Evolutionary conservation across 1,139 yeast genomes (phyloP).

Genomic region (Zygoascus sp.): DNA sequence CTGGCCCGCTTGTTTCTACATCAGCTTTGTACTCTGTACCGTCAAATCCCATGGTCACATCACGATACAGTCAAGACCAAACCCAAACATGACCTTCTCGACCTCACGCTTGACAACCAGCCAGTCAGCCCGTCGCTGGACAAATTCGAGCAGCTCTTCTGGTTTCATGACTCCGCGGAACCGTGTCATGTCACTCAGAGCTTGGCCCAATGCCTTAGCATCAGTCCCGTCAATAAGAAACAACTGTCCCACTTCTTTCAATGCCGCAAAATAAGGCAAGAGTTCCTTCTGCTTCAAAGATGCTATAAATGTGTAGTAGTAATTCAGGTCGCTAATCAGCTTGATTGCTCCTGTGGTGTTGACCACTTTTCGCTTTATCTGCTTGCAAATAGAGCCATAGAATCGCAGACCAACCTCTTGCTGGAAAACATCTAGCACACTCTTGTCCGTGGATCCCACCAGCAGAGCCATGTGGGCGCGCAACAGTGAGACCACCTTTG

Average conservation of each 20-base stretch:
- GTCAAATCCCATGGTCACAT: slow-evolving; percentile 38
- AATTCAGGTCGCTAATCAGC: slow-evolving; percentile 54
- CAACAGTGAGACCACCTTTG: slow-evolving; percentile 55
- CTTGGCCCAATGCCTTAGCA: slow-evolving; percentile 78
- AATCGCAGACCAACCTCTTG: slow-evolving; percentile 90
- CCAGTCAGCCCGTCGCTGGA: slow-evolving; percentile 89
- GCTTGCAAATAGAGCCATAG: slow-evolving; percentile 69
- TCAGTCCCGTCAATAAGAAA: slow-evolving; percentile 71
- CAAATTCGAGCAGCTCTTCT: slow-evolving; percentile 90
- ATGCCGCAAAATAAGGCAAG: slow-evolving; percentile 70
- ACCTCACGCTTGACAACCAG: slow-evolving; percentile 66
- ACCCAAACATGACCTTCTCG: slow-evolving; percentile 92
- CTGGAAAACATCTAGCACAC: slow-evolving; percentile 85
- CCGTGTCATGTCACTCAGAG: slow-evolving; percentile 77
- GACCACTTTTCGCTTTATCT: slow-evolving; percentile 61
- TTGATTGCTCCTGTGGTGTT: slow-evolving; percentile 80
- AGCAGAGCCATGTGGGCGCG: slow-evolving; percentile 71
- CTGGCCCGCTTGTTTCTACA: too few relatives aligned
- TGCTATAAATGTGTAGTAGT: slow-evolving; percentile 64
- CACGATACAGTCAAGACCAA: slow-evolving; percentile 56
- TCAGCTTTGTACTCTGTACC: too few relatives aligned
- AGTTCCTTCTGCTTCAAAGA: slow-evolving; percentile 65
- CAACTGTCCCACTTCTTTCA: slow-evolving; percentile 79
- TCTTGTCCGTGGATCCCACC: slow-evolving; percentile 80
- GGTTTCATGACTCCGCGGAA: slow-evolving; percentile 88